Evolutionary conservation across 257 asterid species (phyloP).

Genomic region (Scutellaria baicalensis): DNA sequence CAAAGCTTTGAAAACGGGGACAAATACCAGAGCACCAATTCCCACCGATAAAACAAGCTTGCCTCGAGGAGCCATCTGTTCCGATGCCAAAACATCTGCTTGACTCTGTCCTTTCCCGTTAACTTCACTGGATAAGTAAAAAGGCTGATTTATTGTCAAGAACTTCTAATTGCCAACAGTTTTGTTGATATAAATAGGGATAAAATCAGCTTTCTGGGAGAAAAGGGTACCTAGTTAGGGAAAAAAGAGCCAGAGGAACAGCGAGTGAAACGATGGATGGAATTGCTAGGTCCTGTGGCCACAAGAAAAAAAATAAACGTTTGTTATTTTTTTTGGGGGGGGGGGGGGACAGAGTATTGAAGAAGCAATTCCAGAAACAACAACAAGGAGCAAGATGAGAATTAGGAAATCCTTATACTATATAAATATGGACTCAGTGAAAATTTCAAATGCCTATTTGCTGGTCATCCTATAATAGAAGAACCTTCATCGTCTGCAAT

Average conservation of each 20-base stretch:
- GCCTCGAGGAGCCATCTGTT: conserved; percentile 97
- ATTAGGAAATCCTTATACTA: not conserved
- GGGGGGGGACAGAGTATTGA: too few relatives aligned
- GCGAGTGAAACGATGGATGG: conserved; percentile 78
- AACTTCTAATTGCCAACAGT: not conserved
- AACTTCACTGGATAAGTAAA: conserved; percentile 58
- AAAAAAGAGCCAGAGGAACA: conserved; percentile 93
- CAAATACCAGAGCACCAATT: conserved; percentile 78
- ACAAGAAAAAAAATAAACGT: not conserved
- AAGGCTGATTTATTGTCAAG: conserved; percentile 4
- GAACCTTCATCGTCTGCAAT: conserved; percentile 86
- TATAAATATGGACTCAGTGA: not conserved
- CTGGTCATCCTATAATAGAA: not conserved
- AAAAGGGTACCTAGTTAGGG: conserved; percentile 75
- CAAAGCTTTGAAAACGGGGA: conserved; percentile 82
- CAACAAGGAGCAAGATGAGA: not conserved
- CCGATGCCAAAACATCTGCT: conserved; percentile 69
- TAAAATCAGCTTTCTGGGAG: conserved; percentile 15
- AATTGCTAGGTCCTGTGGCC: conserved; percentile 57
- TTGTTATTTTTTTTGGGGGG: too few relatives aligned
- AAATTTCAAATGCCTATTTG: not conserved
- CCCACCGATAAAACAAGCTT: conserved; percentile 85
- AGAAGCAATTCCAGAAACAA: not conserved
- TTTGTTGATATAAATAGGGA: conserved; percentile 2
- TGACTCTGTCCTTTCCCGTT: conserved; percentile 59